These are phyloP conservation scores for Podila clonocystis DNA, from an alignment of 192 early-diverging fungal species.

Conservation along the genomic window DNA sequence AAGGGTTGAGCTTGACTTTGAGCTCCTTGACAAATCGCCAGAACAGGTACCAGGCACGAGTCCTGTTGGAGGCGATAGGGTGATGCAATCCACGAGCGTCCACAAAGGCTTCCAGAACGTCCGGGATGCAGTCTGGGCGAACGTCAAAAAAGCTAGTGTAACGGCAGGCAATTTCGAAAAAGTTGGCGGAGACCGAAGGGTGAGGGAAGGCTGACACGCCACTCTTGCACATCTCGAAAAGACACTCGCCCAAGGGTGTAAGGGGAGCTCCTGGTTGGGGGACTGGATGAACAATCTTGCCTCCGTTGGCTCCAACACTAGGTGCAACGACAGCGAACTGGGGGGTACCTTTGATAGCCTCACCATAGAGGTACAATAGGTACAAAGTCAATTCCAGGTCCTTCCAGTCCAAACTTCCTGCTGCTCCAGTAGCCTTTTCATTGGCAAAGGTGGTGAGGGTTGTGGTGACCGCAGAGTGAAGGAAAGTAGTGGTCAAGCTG, in stretches of 20 bases:
- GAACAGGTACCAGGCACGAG: constrained; percentile 89
- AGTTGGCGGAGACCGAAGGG: constrained; percentile 73
- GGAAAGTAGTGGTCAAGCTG: constrained; percentile 63
- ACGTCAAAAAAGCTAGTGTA: constrained; percentile 79
- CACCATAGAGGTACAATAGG: constrained; percentile 77
- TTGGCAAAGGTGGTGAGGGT: constrained; percentile 71
- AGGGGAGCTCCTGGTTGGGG: constrained; percentile 35
- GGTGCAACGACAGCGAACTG: constrained; percentile 47
- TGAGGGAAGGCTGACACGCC: constrained; percentile 80
- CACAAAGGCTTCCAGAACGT: constrained; percentile 79
- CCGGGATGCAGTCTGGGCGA: constrained; percentile 69
- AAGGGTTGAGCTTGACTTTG: constrained; percentile 63
- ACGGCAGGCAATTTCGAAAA: constrained; percentile 78
- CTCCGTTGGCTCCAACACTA: constrained; percentile 41
- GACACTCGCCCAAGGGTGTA: constrained; percentile 43
- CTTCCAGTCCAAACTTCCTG: constrained; percentile 65
- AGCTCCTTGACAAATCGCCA: constrained; percentile 83
- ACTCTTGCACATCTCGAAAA: constrained; percentile 50
- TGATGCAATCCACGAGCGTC: constrained; percentile 83
- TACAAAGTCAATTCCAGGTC: constrained; percentile 82
- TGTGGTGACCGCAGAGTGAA: constrained; percentile 67
- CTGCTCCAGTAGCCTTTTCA: constrained; percentile 45
- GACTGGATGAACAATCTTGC: constrained; percentile 32
- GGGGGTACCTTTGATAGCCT: constrained; percentile 68
- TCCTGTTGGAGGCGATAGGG: constrained; percentile 71